These are phyloP conservation scores for Geosmithia putterillii DNA, from an alignment of 2,329 filamentous ascomycete genomes.

Conservation along the genomic window DNA sequence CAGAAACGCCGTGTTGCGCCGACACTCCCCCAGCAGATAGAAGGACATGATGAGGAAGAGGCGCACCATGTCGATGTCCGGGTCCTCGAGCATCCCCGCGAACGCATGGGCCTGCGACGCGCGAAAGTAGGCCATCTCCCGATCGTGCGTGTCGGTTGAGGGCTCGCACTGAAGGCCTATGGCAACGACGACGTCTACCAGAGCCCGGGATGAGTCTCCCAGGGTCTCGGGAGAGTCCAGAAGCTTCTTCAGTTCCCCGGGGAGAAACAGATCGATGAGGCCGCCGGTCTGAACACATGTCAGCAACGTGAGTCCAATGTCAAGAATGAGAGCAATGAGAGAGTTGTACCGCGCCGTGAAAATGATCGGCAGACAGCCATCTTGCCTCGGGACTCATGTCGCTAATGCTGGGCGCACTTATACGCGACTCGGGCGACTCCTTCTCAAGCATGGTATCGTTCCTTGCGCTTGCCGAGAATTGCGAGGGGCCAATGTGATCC, in stretches of 20 bases:
- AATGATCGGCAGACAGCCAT: conserved; percentile 6
- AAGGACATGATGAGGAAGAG: conserved; percentile 44
- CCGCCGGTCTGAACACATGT: conserved; percentile 16
- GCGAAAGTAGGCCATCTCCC: conserved; percentile 27
- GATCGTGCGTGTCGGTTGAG: conserved; percentile 11
- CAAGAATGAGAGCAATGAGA: not conserved
- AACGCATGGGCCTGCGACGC: conserved; percentile 35
- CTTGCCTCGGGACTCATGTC: conserved; percentile 8
- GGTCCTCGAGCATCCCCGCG: conserved; percentile 37
- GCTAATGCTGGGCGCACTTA: not conserved
- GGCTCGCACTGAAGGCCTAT: conserved; percentile 36
- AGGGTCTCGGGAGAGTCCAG: conserved; percentile 5
- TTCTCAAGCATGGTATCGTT: conserved; percentile 42
- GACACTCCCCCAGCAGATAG: conserved; percentile 46
- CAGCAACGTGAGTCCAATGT: not conserved
- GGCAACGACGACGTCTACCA: conserved; percentile 31
- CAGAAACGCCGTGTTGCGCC: conserved; percentile 49
- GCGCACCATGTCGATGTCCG: conserved; percentile 37
- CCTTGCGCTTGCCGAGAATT: conserved; percentile 37
- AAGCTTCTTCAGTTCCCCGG: conserved; percentile 13
- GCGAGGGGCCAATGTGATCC: conserved; percentile 38
- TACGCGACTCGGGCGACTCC: conserved; percentile 11
- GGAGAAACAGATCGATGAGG: conserved; percentile 17
- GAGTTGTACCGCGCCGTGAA: conserved; percentile 10
- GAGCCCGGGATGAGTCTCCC: conserved; percentile 3